Evolutionary conservation across 371 early-diverging fungal species (phyloP), one percentile per base, ranked within the genome.

Genomic region (Neoconidiobolus thromboides): DNA sequence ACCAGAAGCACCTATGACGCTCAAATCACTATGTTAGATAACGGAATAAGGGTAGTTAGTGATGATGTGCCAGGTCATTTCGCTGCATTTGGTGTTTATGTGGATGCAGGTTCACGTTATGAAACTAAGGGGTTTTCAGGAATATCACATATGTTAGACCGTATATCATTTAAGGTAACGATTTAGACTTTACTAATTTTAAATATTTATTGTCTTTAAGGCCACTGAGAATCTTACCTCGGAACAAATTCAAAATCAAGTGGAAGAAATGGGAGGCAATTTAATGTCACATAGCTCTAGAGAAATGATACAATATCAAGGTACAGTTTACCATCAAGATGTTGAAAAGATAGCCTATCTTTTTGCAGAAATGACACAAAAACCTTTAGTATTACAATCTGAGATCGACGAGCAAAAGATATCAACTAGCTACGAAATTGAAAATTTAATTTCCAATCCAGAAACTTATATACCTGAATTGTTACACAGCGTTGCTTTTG

Each of bases 271-370:
- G 14, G 95, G 94, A 10, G 93, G 93, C 26, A 92, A 90, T 58
- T 77, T 95, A 41, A 80, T 83, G 75, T 85, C 92, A 55, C 86
- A 89, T 41, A 81, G 86, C 43, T 82, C 89, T n/a, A 82, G 95
- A 15, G 97, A 96, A 69, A 79, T 82, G 52, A 87, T 94, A 69
- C 87, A 92, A 83, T 93, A 91, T 68, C 94, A 93, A 69, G 85
- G 89, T 0, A 81, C 92, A 2, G 85, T 94, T 36, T 89, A 94
- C 67, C 80, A 79, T 10, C 80, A 87, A 64, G 90, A 91, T 67
- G 68, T 93, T 6, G 71, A 75, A 2, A 71, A 77, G 26, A 80
- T 89, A 14, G 58, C 91, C 43, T 65, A 77, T 5, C 72, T 92
- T 14, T 80, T 93, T 62, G 81, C 87, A 0, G 87, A 95, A 52